phyloP scores from a whole-genome alignment of 2,329 filamentous ascomycete species.

The Fusarium robinianum region DNA sequence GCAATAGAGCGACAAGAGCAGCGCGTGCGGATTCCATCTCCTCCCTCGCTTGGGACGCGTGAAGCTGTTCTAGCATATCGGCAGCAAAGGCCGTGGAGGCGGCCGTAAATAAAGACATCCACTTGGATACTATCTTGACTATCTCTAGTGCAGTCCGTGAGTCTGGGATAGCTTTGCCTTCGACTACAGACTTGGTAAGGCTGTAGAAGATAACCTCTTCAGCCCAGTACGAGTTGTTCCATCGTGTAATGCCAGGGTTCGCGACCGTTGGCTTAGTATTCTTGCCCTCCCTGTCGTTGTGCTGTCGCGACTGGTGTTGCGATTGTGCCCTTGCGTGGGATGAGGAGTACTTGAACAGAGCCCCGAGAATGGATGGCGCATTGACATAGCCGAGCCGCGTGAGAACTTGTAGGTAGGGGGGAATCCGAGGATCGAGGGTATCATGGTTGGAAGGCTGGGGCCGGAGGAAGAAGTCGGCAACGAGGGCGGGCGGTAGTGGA shows the following conservation, averaged over 20 bases:
- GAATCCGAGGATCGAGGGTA: conserved; percentile 62
- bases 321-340: conserved; percentile 45
- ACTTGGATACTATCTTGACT: conserved; percentile 56
- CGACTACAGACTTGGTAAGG: conserved; percentile 82
- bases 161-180: conserved; percentile 53
- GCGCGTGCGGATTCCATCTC: conserved; percentile 65
- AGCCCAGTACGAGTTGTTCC: conserved; percentile 62
- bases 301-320: conserved; percentile 19
- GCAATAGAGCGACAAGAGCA: conserved; percentile 65
- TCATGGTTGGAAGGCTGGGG: conserved; percentile 54
- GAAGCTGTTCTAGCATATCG: conserved; percentile 53
- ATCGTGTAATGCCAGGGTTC: conserved; percentile 43
- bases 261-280: conserved; percentile 26
- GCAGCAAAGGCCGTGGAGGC: conserved; percentile 54
- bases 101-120: conserved; percentile 62
- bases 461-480: conserved; percentile 63
- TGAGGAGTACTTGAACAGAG: conserved; percentile 62
- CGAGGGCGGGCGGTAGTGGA: conserved; percentile 53
- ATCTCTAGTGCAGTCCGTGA: conserved; percentile 55
- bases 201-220: conserved; percentile 95
- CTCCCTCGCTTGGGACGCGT: conserved; percentile 52
- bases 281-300: conserved; percentile 30
- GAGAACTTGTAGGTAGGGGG: conserved; percentile 62
- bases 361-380: conserved; percentile 58
- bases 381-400: conserved; percentile 57